A percentile compares a stretch with the other conserved stretches of the same genome.
Conservation (phyloP, 2,329 filamentous ascomycete genomes). For the Camillea tinctor region DNA sequence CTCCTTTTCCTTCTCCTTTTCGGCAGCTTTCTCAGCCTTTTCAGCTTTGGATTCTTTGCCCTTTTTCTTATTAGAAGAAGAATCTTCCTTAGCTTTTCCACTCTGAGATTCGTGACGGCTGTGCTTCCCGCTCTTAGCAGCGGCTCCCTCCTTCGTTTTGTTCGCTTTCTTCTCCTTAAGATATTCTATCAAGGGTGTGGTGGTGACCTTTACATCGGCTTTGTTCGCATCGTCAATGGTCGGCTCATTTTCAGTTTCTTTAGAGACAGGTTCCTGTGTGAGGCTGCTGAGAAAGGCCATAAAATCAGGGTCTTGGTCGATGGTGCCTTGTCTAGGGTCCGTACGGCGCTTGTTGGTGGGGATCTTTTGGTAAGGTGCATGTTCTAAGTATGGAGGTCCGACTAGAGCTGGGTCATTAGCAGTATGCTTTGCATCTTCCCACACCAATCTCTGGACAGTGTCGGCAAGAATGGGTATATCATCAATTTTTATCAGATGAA, state of each 20-base stretch:
- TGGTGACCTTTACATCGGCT: constrained; percentile 63
- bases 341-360: constrained; percentile 71
- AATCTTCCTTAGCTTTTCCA: constrained; percentile 55
- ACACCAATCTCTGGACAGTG: constrained; percentile 64
- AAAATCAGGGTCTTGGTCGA: constrained; percentile 95
- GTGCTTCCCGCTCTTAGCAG: constrained; percentile 57
- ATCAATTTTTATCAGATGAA: constrained; percentile 74
- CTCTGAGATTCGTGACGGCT: constrained; percentile 51
- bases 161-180: constrained; percentile 89
- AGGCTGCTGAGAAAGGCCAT: constrained; percentile 88
- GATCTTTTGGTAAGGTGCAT: constrained; percentile 79
- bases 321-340: constrained; percentile 87
- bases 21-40: constrained; percentile 63
- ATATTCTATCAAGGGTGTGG: constrained; percentile 86
- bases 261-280: constrained; percentile 61
- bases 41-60: constrained; percentile 63
- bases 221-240: constrained; percentile 48
- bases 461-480: constrained; percentile 68
- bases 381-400: constrained; percentile 77
- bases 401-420: constrained; percentile 70
- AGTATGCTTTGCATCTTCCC: constrained; percentile 80
- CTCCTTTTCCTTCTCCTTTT: constrained; percentile 52
- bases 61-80: constrained; percentile 50
- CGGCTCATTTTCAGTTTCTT: constrained; percentile 48
- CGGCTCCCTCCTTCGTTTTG: constrained; percentile 56